phyloP scores from a whole-genome alignment of 2,329 filamentous ascomycete genomes.

The Lasiodiplodia hormozganensis region DNA sequence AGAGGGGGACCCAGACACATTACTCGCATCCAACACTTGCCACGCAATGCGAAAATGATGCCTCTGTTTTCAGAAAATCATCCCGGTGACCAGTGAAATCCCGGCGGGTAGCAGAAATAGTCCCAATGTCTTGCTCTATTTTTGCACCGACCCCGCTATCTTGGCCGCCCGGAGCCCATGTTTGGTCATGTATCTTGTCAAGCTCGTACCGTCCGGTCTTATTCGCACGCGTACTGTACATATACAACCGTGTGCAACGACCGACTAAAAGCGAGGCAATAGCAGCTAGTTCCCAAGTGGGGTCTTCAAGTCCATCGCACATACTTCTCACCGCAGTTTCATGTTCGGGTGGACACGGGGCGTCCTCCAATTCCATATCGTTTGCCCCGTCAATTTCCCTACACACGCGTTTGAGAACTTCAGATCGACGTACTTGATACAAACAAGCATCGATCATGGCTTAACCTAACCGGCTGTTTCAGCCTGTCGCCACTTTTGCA shows the following conservation, averaged over 20 bases:
- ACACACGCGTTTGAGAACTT: not conserved
- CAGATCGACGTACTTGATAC: not conserved
- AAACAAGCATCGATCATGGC: not conserved
- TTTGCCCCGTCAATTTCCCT: not conserved
- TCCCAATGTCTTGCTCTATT: slow-evolving; percentile 19
- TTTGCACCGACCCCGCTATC: not conserved
- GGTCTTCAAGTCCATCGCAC: not conserved
- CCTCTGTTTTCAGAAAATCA: not conserved
- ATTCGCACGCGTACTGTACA: not conserved
- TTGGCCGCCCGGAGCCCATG: not conserved
- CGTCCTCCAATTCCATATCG: not conserved
- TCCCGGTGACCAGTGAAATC: not conserved
- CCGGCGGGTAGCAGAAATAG: not conserved
- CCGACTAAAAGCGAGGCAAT: not conserved
- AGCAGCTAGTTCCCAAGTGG: not conserved
- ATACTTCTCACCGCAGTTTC: not conserved
- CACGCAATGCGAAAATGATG: not conserved
- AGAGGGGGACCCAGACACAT: not conserved
- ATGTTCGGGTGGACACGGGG: not conserved
- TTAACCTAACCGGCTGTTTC: not conserved
- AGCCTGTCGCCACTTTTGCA: not conserved
- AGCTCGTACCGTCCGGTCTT: not conserved
- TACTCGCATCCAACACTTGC: not conserved
- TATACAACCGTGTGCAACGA: not conserved
- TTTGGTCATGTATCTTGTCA: not conserved